Evolutionary conservation across 495 filamentous ascomycete species (phyloP).

Genomic region (Poronia punctata): DNA sequence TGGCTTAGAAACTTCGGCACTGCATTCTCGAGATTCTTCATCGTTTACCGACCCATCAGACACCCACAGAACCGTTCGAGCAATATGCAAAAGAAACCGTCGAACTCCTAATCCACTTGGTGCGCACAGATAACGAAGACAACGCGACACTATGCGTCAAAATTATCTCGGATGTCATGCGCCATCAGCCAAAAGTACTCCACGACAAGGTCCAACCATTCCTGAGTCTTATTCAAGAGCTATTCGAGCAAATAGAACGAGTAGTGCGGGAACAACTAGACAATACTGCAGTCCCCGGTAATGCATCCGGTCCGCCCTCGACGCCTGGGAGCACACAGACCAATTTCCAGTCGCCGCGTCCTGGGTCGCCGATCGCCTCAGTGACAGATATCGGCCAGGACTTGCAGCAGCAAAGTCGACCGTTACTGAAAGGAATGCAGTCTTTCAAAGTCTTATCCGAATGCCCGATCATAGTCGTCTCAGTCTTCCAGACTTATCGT

Average conservation of each 20-base stretch:
- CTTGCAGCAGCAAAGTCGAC: constrained; percentile 67
- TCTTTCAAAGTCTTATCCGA: constrained; percentile 98
- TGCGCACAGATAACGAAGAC: constrained; percentile 91
- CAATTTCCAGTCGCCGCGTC: constrained; percentile 73
- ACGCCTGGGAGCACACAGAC: constrained; percentile 69
- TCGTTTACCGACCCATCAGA: constrained; percentile 65
- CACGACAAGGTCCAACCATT: constrained; percentile 78
- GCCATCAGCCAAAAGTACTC: constrained; percentile 80
- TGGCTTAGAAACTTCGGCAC: constrained; percentile 72
- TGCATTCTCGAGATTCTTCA: constrained; percentile 92
- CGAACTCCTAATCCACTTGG: constrained; percentile 79
- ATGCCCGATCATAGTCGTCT: constrained; percentile 97
- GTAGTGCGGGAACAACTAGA: constrained; percentile 93
- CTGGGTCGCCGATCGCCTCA: constrained; percentile 81
- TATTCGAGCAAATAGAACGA: constrained; percentile 89
- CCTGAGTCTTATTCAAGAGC: constrained; percentile 84
- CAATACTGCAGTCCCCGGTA: constrained; percentile 48
- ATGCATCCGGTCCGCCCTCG: constrained; percentile 58
- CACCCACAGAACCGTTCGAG: constrained; percentile 70
- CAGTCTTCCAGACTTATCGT: constrained; percentile 90
- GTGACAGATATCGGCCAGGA: constrained; percentile 66
- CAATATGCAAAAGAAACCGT: constrained; percentile 80
- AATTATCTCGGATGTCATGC: constrained; percentile 91
- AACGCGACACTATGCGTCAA: constrained; percentile 98
- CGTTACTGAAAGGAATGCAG: constrained; percentile 85